Evolutionary conservation across 441 rosid species (phyloP), one percentile per base, ranked within the genome.

Genomic region (Raphanus hybrid): DNA sequence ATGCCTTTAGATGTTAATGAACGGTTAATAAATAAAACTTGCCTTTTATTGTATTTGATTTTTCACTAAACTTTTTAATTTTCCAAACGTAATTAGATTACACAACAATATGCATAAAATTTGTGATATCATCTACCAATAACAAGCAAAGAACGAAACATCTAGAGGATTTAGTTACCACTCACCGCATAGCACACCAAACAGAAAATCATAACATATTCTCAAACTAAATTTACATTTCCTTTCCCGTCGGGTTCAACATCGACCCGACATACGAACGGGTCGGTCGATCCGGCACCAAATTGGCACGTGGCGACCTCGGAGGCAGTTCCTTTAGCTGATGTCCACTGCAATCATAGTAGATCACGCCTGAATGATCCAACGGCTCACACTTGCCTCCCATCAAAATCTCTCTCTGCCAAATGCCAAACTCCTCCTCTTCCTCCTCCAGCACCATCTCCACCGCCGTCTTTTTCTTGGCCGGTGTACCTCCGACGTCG

Each of bases 381-480:
- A 91, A 80, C 77, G 96, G 97, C 86, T 91, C 90, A 78, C 97
- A 92, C 73, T 88, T 92, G 50, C 89, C 93, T 60, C 97, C 97
- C 97, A 92, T 91, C 82, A 92, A 74, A 71, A 92, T 92, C 70
- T 83, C 64, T 80, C 84, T 85, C 69, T 87, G 96, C 97, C 97
- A 92, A 63, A 92, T 86, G 8, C 96, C 96, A 41, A 91, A 90
- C 35, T 92, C 92, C 45, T 90, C 96, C 69, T 83, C 88, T 8
- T 70, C 94, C 18, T 81, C 91, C 37, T 78, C 81, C 72, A 67
- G 39, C 61, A 67, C 6, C 54, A 3, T 71, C 80, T 41, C 75
- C 80, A 12, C 26, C 74, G 39, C 34, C 71, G 60, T 92, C 48
- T 92, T 90, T 6, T 87, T 88, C 43, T 69, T 80, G 5, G 78